phyloP scores from a whole-genome alignment of 1,284 basidiomycete species.

The Marasmius oreades region DNA sequence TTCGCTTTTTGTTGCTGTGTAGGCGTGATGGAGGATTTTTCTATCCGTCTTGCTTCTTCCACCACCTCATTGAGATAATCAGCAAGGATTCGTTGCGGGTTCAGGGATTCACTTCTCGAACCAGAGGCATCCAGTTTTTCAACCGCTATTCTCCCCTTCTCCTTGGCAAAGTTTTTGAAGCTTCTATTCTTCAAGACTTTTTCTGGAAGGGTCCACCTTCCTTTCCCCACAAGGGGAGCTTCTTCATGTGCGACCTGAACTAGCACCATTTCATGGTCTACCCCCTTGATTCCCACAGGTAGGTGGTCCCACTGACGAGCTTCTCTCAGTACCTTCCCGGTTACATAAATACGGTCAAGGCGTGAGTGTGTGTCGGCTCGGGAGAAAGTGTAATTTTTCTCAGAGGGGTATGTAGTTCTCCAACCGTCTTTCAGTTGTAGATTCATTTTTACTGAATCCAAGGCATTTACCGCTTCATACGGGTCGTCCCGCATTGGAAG shows the following conservation, averaged over 20 bases:
- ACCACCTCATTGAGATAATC: neutral
- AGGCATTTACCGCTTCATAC: constrained; percentile 8
- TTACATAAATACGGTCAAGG: constrained; percentile 27
- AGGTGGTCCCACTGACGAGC: no score
- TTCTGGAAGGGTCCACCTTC: constrained; percentile 13
- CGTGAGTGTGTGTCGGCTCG: constrained; percentile 17
- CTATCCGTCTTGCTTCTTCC: neutral
- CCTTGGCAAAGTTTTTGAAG: neutral
- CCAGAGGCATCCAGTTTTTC: neutral
- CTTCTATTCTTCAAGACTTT: constrained; percentile 7
- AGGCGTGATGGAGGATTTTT: neutral
- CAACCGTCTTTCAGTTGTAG: constrained; percentile 26
- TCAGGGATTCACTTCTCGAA: neutral
- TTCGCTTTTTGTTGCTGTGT: neutral
- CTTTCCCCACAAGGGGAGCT: constrained; percentile 12
- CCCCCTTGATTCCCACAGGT: no score
- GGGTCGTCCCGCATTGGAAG: constrained; percentile 9
- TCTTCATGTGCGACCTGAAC: no score
- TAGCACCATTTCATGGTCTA: no score
- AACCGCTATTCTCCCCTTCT: neutral
- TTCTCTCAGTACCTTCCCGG: neutral
- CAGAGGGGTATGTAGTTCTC: constrained; percentile 22
- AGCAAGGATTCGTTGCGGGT: neutral
- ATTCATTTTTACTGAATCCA: constrained; percentile 13
- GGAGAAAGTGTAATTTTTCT: constrained; percentile 21